Conservation (phyloP, 768 basidiomycete genomes). For the Hygrocybe coccinea region DNA sequence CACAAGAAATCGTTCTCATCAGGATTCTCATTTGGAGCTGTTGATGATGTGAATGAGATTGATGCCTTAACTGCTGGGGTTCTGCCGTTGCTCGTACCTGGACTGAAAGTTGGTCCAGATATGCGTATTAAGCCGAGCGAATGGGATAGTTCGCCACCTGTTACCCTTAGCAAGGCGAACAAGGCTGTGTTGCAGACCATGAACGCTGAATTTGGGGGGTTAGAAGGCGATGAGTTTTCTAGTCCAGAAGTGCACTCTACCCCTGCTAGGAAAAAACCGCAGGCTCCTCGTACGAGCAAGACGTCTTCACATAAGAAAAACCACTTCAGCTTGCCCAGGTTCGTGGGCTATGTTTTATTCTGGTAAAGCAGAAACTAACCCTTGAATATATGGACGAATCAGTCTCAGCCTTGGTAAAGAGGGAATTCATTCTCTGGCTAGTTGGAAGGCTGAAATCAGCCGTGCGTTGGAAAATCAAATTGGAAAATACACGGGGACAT, state of each 20-base stretch:
- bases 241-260: constrained; percentile 60
- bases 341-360: neutral
- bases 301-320: constrained; percentile 53
- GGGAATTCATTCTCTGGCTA: constrained; percentile 45
- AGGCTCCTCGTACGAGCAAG: constrained; percentile 37
- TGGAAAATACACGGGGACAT: constrained; percentile 36
- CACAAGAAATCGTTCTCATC: constrained; percentile 65
- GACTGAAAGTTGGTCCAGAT: constrained; percentile 52
- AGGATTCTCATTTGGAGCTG: constrained; percentile 56
- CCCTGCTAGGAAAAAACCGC: constrained; percentile 39
- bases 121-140: constrained; percentile 47
- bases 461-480: constrained; percentile 43
- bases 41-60: constrained; percentile 59
- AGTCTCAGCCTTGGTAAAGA: constrained; percentile 64
- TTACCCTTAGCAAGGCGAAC: constrained; percentile 39
- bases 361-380: constrained; percentile 6
- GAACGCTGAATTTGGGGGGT: constrained; percentile 38
- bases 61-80: constrained; percentile 67
- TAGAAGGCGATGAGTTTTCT: constrained; percentile 40
- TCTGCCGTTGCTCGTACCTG: constrained; percentile 63
- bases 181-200: constrained; percentile 35
- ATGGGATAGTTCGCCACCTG: constrained; percentile 37
- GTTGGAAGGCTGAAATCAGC: constrained; percentile 53
- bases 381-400: neutral
- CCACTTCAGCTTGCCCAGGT: constrained; percentile 65